Percentiles rank a stretch among this genome's conserved stretches.
These are phyloP conservation scores for Rhizophagus sp. DNA, from an alignment of 192 early-diverging fungal species.

Conservation along the genomic window DNA sequence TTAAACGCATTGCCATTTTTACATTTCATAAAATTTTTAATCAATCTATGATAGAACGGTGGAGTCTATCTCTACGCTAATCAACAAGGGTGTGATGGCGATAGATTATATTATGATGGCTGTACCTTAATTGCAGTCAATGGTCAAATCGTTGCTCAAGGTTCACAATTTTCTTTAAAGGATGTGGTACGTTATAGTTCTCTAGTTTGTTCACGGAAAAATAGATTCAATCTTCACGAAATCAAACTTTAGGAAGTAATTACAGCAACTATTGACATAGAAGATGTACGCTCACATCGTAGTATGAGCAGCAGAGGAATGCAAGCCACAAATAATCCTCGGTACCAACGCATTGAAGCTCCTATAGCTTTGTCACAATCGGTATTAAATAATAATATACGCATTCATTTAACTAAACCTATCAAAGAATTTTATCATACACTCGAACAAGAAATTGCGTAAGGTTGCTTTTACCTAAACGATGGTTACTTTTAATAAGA, in stretches of 20 bases:
- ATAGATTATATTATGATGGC: slow-evolving; percentile 97
- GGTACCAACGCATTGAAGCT: slow-evolving; percentile 71
- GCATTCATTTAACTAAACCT: slow-evolving; percentile 51
- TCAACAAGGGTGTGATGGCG: slow-evolving; percentile 97
- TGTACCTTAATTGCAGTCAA: slow-evolving; percentile 89
- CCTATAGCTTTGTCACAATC: slow-evolving; percentile 54
- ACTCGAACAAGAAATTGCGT: slow-evolving; percentile 89
- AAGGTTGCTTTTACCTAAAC: slow-evolving; percentile 20
- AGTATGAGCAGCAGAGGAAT: slow-evolving; percentile 71
- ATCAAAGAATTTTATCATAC: slow-evolving; percentile 59
- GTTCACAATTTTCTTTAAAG: slow-evolving; percentile 87
- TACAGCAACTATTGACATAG: slow-evolving; percentile 88
- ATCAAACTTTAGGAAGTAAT: slow-evolving; percentile 71
- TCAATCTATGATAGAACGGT: slow-evolving; percentile 58
- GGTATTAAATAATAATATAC: slow-evolving; percentile 40
- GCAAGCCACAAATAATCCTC: slow-evolving; percentile 65
- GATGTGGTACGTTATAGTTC: slow-evolving; percentile 71
- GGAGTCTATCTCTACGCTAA: slow-evolving; percentile 97
- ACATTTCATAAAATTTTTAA: too few relatives aligned
- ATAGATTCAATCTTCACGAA: not conserved
- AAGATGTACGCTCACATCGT: slow-evolving; percentile 83
- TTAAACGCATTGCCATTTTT: too few relatives aligned
- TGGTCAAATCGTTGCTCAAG: slow-evolving; percentile 84
- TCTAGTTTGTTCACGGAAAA: not conserved
- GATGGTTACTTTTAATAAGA: not conserved